phyloP scores from a whole-genome alignment of 306 rosid genomes.

The Vigna unguiculata region DNA sequence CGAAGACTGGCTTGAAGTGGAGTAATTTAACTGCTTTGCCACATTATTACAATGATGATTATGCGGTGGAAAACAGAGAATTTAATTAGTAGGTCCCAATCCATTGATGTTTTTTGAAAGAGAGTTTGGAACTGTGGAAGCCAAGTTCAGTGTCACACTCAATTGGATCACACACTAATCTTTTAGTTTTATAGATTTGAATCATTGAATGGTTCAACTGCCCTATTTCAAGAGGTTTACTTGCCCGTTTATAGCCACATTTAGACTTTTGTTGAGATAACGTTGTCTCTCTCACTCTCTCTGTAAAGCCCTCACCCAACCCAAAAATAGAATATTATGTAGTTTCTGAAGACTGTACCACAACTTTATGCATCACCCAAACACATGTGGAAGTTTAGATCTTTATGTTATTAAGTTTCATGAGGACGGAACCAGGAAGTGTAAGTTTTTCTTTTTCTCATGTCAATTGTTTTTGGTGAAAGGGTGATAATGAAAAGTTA shows the following conservation, averaged over 20 bases:
- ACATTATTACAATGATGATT: slow-evolving; percentile 20
- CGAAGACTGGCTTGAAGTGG: slow-evolving; percentile 15
- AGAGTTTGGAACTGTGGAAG: neutral
- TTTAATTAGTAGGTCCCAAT: slow-evolving; percentile 13
- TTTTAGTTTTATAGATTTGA: slow-evolving; percentile 4
- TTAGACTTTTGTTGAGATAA: neutral
- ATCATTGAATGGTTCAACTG: slow-evolving; percentile 11
- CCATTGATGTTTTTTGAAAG: neutral
- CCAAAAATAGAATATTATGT: neutral
- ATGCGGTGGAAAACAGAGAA: slow-evolving; percentile 25
- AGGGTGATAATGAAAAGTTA: neutral
- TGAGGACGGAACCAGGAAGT: neutral
- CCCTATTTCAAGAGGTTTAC: neutral
- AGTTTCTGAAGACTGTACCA: neutral
- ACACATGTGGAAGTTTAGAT: slow-evolving; percentile 9
- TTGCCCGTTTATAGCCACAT: neutral
- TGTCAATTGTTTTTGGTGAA: neutral
- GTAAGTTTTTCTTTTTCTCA: no score
- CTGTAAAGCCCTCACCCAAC: neutral
- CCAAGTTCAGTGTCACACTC: slow-evolving; percentile 21
- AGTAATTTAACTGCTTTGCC: neutral
- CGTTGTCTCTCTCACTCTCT: neutral
- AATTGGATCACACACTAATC: neutral
- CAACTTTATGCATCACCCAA: slow-evolving; percentile 8
- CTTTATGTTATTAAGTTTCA: neutral